phyloP scores from a whole-genome alignment of 1,139 yeast genomes.

The Scheffersomyces parashehatae region DNA sequence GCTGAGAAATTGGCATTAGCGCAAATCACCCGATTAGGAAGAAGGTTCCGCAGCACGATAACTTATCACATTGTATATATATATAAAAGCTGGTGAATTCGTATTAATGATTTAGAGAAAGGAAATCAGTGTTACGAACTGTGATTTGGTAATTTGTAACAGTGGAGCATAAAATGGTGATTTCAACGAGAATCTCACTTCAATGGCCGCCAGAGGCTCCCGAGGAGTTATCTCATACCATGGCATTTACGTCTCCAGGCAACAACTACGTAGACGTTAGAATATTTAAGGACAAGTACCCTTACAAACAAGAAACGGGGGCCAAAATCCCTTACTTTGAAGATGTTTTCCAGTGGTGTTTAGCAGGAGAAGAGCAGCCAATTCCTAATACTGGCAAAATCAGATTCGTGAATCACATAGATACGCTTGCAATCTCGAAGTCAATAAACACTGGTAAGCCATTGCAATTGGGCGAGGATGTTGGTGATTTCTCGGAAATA shows the following conservation, averaged over 20 bases:
- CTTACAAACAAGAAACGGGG: conserved; percentile 11
- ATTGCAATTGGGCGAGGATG: conserved; percentile 33
- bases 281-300: conserved; percentile 25
- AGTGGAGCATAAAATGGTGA: conserved; percentile 17
- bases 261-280: conserved; percentile 49
- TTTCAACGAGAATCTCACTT: conserved; percentile 49
- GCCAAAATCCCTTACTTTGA: conserved; percentile 17
- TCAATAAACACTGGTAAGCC: conserved; percentile 24
- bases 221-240: conserved; percentile 49
- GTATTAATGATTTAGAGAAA: too few species aligned
- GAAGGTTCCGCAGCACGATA: too few species aligned
- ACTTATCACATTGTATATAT: too few species aligned
- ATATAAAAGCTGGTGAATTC: too few species aligned
- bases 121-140: too few species aligned
- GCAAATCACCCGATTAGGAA: conserved; percentile 3
- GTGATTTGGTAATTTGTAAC: too few species aligned
- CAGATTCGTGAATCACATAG: conserved; percentile 45
- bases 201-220: conserved; percentile 53
- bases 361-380: conserved; percentile 39
- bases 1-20: too few species aligned
- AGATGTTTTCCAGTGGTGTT: conserved; percentile 38
- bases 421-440: conserved; percentile 34
- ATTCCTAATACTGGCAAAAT: conserved; percentile 28
- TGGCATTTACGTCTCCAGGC: conserved; percentile 50
- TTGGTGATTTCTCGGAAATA: conserved; percentile 45